Base-by-base conservation (phyloP, 257 asterid genomes). In the Nicotiana tomentosiformis region DNA sequence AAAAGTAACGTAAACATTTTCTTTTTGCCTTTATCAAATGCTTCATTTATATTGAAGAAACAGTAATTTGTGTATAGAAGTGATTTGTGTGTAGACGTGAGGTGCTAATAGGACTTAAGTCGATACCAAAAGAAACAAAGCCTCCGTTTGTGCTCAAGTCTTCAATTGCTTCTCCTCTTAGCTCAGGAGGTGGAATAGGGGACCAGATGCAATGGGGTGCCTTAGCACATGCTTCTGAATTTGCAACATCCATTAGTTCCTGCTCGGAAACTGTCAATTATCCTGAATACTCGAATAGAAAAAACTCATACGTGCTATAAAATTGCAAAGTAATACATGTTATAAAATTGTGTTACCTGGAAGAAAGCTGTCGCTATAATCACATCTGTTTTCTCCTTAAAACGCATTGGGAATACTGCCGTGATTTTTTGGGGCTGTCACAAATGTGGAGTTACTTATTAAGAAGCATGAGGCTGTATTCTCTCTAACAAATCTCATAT, bases 191-290 rank as follows among this genome's bases (percentile, higher is more conserved):
- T 16, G 98, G 99, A 33, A 90, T 90, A 62, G 89, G 94, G 17
- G 98, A 93, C 99, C 98, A 96, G 87, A 72, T 84, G 88, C 97
- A 96, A 81, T 84, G 91, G 68, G 98, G 99, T 83, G 97, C 95
- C 84, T 92, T 94, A 16, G 76, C 32, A 83, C 86, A 91, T 69
- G 89, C 89, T 83, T 87, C 84, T 76, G 92, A 84, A 58, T 86
- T 92, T 76, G 92, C 88, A 53, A 93, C 92, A 84, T 94, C 98
- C 92, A 90, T 90, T 67, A 94, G 92, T 89, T 94, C 98, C 99
- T 95, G 84, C 35, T 12, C 33, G 65, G 26, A 68, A 30, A 62
- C 43, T 33, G 72, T 46, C 35, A 57, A 4, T n/a, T 56, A 32
- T 53, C 77, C 7, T 17, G 10, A 66, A 43, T n/a, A 10, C 66